Percentiles rank a stretch among this genome's conserved stretches.
Conservation (phyloP, 2,329 filamentous ascomycete species). For the Macroventuria anomochaeta region DNA sequence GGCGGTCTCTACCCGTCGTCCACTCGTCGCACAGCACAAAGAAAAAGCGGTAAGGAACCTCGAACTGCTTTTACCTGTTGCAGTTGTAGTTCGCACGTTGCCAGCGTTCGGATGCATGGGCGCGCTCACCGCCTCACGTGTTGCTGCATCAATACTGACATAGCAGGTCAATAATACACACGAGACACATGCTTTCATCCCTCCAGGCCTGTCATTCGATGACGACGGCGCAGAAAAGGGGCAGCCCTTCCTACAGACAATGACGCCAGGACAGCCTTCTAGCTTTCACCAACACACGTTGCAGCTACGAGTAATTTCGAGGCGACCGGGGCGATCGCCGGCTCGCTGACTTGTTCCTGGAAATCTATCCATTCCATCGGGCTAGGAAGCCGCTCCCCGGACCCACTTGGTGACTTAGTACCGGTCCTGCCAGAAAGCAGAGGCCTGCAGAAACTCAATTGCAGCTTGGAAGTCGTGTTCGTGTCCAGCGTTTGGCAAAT, state of each 20-base stretch:
- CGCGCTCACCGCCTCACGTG: constrained; percentile 36
- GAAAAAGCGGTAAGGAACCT: constrained; percentile 46
- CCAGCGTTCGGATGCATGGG: constrained; percentile 31
- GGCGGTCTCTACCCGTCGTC: constrained; percentile 20
- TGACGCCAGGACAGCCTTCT: constrained; percentile 31
- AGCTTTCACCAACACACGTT: constrained; percentile 28
- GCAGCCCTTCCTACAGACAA: constrained; percentile 25
- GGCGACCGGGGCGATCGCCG: constrained; percentile 38
- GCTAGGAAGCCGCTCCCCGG: constrained; percentile 46
- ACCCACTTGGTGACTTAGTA: constrained; percentile 36
- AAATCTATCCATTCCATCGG: constrained; percentile 42
- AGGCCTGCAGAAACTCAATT: constrained; percentile 1
- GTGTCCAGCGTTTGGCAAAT: neutral
- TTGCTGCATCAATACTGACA: constrained; percentile 24
- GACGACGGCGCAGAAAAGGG: constrained; percentile 38
- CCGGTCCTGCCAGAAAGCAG: constrained; percentile 20
- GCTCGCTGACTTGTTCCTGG: constrained; percentile 44
- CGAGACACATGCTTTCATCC: constrained; percentile 12
- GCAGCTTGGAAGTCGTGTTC: neutral
- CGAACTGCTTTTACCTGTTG: constrained; percentile 36
- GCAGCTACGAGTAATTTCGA: constrained; percentile 38
- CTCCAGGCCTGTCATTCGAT: constrained; percentile 30
- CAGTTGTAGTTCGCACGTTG: constrained; percentile 34
- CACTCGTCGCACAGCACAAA: constrained; percentile 28
- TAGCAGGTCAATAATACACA: constrained; percentile 23